phyloP scores from a whole-genome alignment of 2,329 filamentous ascomycete genomes.

The Cercospora sojina region DNA sequence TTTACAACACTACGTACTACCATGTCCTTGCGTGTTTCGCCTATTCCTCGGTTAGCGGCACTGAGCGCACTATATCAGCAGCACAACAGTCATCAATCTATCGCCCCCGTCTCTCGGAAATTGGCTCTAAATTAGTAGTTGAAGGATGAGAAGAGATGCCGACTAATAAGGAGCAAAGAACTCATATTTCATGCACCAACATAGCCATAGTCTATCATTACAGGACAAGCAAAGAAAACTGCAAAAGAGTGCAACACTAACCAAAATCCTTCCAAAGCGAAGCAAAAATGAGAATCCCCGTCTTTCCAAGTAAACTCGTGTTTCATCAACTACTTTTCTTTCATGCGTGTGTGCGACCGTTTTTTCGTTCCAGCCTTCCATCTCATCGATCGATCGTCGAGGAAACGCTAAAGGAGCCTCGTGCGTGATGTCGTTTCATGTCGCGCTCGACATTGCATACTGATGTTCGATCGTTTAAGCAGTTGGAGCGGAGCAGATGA shows the following conservation, averaged over 20 bases:
- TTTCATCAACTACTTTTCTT: background rate
- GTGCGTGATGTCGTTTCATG: background rate
- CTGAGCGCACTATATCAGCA: background rate
- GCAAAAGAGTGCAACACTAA: background rate
- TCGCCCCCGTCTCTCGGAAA: background rate
- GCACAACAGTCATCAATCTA: background rate
- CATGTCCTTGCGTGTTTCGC: no score
- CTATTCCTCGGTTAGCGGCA: no score
- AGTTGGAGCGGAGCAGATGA: background rate
- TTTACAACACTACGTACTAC: no score
- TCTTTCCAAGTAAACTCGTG: background rate
- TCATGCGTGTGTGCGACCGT: background rate
- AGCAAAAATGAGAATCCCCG: background rate
- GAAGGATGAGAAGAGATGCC: background rate
- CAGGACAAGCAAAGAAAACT: background rate
- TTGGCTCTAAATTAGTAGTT: background rate
- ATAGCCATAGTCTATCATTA: background rate
- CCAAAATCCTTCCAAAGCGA: background rate
- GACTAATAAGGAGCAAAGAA: background rate
- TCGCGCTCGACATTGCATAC: background rate
- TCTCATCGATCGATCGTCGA: background rate
- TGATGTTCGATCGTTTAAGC: background rate
- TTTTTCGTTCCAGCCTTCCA: background rate
- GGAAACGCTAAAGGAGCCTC: background rate
- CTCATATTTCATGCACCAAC: background rate